Conservation (phyloP, 805 yeast species). For the Kodamaea laetipori region DNA sequence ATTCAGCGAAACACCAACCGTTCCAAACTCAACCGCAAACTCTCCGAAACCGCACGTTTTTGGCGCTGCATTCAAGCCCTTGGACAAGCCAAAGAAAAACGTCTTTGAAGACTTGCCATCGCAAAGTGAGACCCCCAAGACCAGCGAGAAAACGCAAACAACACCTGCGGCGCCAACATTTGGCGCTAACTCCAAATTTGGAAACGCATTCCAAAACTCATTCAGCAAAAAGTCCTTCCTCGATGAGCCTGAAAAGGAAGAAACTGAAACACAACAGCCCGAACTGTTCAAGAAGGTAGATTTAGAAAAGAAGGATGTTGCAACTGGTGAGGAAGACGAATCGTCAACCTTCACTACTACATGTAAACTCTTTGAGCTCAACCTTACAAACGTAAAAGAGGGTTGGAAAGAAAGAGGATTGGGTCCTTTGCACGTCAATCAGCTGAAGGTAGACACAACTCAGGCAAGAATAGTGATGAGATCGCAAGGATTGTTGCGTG, state of each 20-base stretch:
- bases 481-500: conserved; percentile 80
- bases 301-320: conserved; percentile 54
- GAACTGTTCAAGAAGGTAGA: conserved; percentile 59
- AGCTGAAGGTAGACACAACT: conserved; percentile 33
- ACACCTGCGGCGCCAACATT: conserved; percentile 35
- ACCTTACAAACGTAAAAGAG: conserved; percentile 59
- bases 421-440: conserved; percentile 83
- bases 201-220: conserved; percentile 58
- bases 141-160: conserved; percentile 6
- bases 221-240: conserved; percentile 58
- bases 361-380: conserved; percentile 77
- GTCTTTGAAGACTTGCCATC: conserved; percentile 40
- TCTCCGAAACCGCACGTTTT: conserved; percentile 11
- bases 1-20: conserved; percentile 17
- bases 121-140: neutral
- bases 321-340: conserved; percentile 93
- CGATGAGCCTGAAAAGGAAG: conserved; percentile 35
- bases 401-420: conserved; percentile 98
- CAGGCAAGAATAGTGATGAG: conserved; percentile 84
- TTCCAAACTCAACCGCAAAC: conserved; percentile 14
- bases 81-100: conserved; percentile 6
- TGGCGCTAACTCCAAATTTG: conserved; percentile 50
- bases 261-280: conserved; percentile 19
- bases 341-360: conserved; percentile 64
- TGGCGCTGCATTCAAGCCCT: conserved; percentile 11